Evolutionary conservation across 768 basidiomycete species (phyloP), one percentile per base, ranked within the genome.

Genomic region (Trametes elegans): DNA sequence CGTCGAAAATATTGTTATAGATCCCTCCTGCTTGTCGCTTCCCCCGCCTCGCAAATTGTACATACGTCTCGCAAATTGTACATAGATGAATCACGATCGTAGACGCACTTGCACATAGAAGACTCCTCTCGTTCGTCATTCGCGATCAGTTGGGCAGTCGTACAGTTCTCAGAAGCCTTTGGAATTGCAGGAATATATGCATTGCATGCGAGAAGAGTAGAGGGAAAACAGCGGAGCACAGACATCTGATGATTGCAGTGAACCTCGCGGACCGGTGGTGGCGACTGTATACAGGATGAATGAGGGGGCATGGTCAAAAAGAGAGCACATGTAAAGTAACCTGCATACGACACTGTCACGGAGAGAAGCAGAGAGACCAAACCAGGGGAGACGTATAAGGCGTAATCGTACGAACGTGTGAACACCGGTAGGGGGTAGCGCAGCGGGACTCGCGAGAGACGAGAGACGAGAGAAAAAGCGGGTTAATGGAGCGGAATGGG

Each of bases 301-400:
- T n/a, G n/a, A n/a, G n/a, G n/a, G 26, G 41, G 24, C 38, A 40
- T 34, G 39, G 21, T 31, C 36, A 47, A 57, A 23, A 58, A 46
- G n/a, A n/a, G 39, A 47, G 55, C 49, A 57, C 36, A 57, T 49
- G 49, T 47, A 58, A 48, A 43, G 57, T 53, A 58, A 47, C 36
- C 31, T 44, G 55, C 55, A 57, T 31, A 45, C 49, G 35, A 38
- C 34, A 49, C 49, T 50, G 43, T 50, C 49, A 43, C 43, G 13
- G 44, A 50, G n/a, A 45, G 39, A 42, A 31, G 55, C 34, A 57
- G 32, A 28, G 18, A 35, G 29, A 49, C 40, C 41, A 13, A 42
- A n/a, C 9, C 14, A 32, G 9, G 24, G 36, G 38, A 21, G n/a
- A 21, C 6, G 26, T 18, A 32, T 26, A 14, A 14, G 34, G 7